phyloP scores from a whole-genome alignment of 1,139 yeast genomes.

The Protomyces gravidus region DNA sequence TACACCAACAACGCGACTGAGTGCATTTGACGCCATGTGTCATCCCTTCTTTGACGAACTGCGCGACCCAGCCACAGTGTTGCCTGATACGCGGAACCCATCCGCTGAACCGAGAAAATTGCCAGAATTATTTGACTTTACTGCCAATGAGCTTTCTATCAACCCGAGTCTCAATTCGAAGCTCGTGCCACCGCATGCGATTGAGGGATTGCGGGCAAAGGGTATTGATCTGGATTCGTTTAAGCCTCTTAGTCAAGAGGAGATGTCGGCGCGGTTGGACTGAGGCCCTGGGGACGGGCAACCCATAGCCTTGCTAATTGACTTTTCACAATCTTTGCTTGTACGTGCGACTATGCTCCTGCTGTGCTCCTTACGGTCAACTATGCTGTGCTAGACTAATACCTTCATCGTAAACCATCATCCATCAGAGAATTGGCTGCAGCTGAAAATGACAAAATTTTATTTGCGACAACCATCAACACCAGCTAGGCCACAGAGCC shows the following conservation, averaged over 20 bases:
- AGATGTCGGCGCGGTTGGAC: conserved; percentile 30
- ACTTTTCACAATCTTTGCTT: too few species aligned
- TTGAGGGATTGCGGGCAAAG: conserved; percentile 37
- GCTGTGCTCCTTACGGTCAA: too few species aligned
- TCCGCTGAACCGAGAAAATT: conserved; percentile 41
- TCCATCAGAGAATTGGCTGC: too few species aligned
- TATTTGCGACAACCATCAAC: too few species aligned
- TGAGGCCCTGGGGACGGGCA: too few species aligned
- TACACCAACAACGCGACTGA: conserved; percentile 66
- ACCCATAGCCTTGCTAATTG: too few species aligned
- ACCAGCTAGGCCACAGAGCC: too few species aligned
- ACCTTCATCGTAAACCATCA: too few species aligned
- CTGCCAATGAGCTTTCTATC: conserved; percentile 43
- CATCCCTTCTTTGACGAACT: conserved; percentile 76
- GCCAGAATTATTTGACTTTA: conserved; percentile 46
- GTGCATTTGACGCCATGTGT: conserved; percentile 64
- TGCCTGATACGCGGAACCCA: conserved; percentile 50
- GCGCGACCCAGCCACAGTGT: conserved; percentile 51
- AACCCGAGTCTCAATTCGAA: conserved; percentile 44
- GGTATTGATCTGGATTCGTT: conserved; percentile 44
- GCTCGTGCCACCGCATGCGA: conserved; percentile 45
- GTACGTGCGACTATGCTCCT: too few species aligned
- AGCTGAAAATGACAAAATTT: too few species aligned
- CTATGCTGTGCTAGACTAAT: too few species aligned
- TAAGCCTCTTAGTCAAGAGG: conserved; percentile 41